Percentiles rank a stretch among this genome's conserved stretches.
These are phyloP conservation scores for Trichophaea hybrida DNA, from an alignment of 2,329 filamentous ascomycete genomes.

Conservation along the genomic window DNA sequence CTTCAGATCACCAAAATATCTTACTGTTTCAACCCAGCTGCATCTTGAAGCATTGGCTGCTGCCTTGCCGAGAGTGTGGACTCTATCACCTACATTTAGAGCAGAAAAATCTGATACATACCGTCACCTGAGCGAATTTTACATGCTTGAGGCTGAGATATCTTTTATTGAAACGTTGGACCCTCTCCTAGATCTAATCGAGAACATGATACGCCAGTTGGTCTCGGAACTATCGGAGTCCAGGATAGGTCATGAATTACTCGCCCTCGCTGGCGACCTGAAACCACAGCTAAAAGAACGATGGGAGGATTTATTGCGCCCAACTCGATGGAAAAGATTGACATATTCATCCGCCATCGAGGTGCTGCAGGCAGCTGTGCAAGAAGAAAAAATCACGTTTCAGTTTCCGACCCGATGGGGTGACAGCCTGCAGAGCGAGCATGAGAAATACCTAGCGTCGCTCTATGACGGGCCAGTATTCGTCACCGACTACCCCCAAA, in stretches of 20 bases:
- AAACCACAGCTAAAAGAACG: conserved; percentile 45
- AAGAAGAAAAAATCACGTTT: conserved; percentile 42
- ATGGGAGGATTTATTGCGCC: conserved; percentile 53
- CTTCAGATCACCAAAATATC: conserved; percentile 77
- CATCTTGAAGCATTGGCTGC: conserved; percentile 87
- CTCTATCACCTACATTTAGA: conserved; percentile 81
- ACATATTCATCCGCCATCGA: conserved; percentile 69
- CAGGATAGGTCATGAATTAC: conserved; percentile 41
- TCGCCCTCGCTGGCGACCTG: conserved; percentile 28
- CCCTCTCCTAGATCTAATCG: conserved; percentile 62
- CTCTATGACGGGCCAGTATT: conserved; percentile 59
- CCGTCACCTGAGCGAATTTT: conserved; percentile 90
- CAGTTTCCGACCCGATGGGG: conserved; percentile 55
- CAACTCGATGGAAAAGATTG: conserved; percentile 56
- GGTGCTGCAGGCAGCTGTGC: conserved; percentile 46
- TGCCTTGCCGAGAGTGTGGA: conserved; percentile 81
- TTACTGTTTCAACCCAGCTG: conserved; percentile 88
- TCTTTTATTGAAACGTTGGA: conserved; percentile 59
- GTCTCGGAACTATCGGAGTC: conserved; percentile 39
- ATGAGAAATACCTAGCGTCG: conserved; percentile 75
- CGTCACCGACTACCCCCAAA: conserved; percentile 80
- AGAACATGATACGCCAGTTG: conserved; percentile 55
- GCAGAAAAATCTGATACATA: conserved; percentile 89
- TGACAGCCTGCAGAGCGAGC: conserved; percentile 68
- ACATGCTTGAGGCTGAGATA: conserved; percentile 92